Evolutionary conservation across 768 basidiomycete species (phyloP).

Genomic region (Paxillus rubicundulus): DNA sequence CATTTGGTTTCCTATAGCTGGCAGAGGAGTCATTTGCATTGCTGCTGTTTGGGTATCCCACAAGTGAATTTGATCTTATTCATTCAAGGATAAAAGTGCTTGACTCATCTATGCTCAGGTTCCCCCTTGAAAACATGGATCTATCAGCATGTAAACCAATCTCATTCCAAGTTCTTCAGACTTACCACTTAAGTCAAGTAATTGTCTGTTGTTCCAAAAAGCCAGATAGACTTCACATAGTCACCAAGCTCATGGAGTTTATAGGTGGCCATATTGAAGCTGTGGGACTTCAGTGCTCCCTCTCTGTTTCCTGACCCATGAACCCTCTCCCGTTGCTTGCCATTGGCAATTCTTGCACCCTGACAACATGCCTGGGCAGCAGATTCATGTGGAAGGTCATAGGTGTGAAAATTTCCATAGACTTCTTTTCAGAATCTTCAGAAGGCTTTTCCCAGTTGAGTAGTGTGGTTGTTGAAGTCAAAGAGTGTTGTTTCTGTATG

Average conservation of each 20-base stretch:
- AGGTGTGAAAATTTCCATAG: neutral
- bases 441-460: slow-evolving; percentile 19
- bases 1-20: no score
- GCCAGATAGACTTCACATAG: slow-evolving; percentile 11
- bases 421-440: slow-evolving; percentile 18
- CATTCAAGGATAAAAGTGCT: slow-evolving; percentile 35
- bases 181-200: slow-evolving; percentile 37
- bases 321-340: neutral
- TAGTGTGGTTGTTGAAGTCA: slow-evolving; percentile 17
- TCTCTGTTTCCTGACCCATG: neutral
- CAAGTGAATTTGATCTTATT: slow-evolving; percentile 32
- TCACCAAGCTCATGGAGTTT: slow-evolving; percentile 18
- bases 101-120: slow-evolving; percentile 35
- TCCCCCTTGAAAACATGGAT: slow-evolving; percentile 23
- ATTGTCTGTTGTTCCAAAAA: slow-evolving; percentile 21
- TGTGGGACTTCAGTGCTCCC: neutral
- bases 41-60: slow-evolving; percentile 31
- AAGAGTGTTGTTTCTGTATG: slow-evolving; percentile 23
- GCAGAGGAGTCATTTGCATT: slow-evolving; percentile 8
- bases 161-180: neutral
- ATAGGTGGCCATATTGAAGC: slow-evolving; percentile 16
- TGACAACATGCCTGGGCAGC: no score
- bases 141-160: neutral
- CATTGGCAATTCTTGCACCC: no score
- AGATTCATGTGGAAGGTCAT: no score